Evolutionary conservation across 2,329 filamentous ascomycete genomes (phyloP).

Genomic region (Pseudogymnoascus sp.): DNA sequence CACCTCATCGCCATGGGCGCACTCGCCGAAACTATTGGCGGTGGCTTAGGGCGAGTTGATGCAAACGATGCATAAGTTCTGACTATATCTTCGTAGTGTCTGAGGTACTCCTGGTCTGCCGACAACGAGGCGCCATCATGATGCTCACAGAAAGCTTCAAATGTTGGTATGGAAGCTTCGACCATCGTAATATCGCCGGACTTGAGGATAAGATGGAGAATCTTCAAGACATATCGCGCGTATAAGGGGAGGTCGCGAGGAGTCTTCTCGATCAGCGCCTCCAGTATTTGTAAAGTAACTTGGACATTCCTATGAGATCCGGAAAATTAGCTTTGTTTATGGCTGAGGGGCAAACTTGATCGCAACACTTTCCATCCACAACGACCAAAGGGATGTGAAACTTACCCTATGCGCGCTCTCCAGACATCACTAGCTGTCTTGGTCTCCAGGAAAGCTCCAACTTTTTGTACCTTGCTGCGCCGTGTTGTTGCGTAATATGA

Average conservation of each 20-base stretch:
- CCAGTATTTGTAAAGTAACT: constrained; percentile 87
- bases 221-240: constrained; percentile 72
- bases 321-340: not conserved
- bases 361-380: constrained; percentile 12
- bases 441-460: constrained; percentile 89
- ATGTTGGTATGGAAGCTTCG: constrained; percentile 79
- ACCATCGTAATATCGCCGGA: constrained; percentile 88
- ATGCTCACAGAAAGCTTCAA: constrained; percentile 79
- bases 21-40: constrained; percentile 47
- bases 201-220: constrained; percentile 72
- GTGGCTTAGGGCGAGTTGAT: constrained; percentile 47
- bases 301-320: constrained; percentile 64
- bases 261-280: constrained; percentile 85
- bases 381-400: constrained; percentile 15
- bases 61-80: constrained; percentile 72
- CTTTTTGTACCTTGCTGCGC: constrained; percentile 91
- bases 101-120: constrained; percentile 74
- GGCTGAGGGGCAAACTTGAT: constrained; percentile 10
- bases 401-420: constrained; percentile 76
- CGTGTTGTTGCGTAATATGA: constrained; percentile 95
- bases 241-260: constrained; percentile 86
- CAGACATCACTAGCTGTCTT: constrained; percentile 87
- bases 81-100: constrained; percentile 75
- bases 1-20: constrained; percentile 70
- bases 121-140: constrained; percentile 80